Evolutionary conservation across 768 basidiomycete genomes (phyloP), one percentile per base, ranked within the genome.

Genomic region (Baorangia bicolor): DNA sequence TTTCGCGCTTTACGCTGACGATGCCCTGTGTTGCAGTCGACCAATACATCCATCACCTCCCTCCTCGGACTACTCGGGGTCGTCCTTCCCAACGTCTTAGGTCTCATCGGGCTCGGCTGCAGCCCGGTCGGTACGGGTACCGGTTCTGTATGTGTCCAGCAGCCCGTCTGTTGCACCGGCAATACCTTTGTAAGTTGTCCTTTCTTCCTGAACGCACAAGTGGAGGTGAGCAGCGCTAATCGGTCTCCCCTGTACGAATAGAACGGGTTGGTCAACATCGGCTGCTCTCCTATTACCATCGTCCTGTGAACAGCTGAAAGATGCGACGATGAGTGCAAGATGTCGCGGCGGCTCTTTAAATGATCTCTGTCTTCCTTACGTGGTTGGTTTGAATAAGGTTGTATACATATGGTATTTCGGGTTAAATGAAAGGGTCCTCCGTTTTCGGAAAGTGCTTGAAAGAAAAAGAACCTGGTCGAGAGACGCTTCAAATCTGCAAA

Each of bases 81-180:
- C 10, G n/a, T 9, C 4, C 6, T 49, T 9, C 49, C 49, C 9
- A 0, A 0, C 5, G 0, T 41, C 10, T 0, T 6, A 1, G 59
- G 57, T 28, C 42, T 52, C 6, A 8, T 64, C 10, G 65, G 59
- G 13, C 8, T 49, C 0, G 6, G 9, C 12, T 67, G 65, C 37
- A 13, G 16, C n/a, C 48, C 59, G 0, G 14, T 37, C 1, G 47
- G 50, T 0, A 2, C 20, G 0, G 65, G 53, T 8, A 49, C 20
- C 1, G 60, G 51, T 11, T 34, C 52, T 1, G 1, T 18, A 1
- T 66, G 65, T 34, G 33, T 39, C 12, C 34, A 53, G 21, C 47
- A 68, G 34, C 20, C 65, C 0, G 59, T 67, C 30, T 66, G 65
- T 23, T 66, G 65, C 49, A 51, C 33, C 4, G 46, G 40, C 2